These are phyloP conservation scores for Magnolia officinalis DNA, from an alignment of 164 flowering plant species.

Conservation along the genomic window DNA sequence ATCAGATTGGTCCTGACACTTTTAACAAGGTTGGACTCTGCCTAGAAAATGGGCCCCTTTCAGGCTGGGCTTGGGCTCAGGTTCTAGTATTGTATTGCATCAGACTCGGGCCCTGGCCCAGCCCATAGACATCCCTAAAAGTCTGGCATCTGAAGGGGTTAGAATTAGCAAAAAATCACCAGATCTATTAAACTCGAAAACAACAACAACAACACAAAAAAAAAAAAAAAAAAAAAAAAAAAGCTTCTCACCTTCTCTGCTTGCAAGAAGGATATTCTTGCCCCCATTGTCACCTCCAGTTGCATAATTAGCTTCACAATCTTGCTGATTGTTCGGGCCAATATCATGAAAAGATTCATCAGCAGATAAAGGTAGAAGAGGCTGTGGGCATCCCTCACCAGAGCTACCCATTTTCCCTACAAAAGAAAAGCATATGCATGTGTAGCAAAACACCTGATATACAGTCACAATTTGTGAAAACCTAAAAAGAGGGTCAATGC, in stretches of 20 bases:
- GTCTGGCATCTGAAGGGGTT: no score
- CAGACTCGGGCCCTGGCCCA: not conserved
- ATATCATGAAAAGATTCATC: slow-evolving; percentile 9
- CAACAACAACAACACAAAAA: no score
- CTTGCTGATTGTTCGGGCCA: slow-evolving; percentile 16
- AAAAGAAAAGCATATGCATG: not conserved
- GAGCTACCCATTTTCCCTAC: slow-evolving; percentile 6
- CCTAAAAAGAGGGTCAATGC: not conserved
- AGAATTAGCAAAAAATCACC: no score
- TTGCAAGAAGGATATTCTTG: slow-evolving; percentile 10
- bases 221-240: not conserved
- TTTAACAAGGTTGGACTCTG: not conserved
- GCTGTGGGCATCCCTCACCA: slow-evolving; percentile 1
- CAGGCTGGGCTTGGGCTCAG: no score
- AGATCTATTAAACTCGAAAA: no score
- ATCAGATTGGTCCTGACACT: not conserved
- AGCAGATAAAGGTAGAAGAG: slow-evolving; percentile 4
- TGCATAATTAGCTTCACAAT: slow-evolving; percentile 3
- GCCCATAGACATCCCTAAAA: not conserved
- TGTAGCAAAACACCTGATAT: not conserved
- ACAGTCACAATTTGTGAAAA: not conserved
- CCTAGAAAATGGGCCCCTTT: not conserved
- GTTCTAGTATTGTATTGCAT: not conserved
- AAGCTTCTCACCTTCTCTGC: slow-evolving; percentile 16
- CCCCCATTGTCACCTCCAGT: slow-evolving; percentile 10